Base-by-base conservation (phyloP, 306 rosid species). In the Mimosa pudica region DNA sequence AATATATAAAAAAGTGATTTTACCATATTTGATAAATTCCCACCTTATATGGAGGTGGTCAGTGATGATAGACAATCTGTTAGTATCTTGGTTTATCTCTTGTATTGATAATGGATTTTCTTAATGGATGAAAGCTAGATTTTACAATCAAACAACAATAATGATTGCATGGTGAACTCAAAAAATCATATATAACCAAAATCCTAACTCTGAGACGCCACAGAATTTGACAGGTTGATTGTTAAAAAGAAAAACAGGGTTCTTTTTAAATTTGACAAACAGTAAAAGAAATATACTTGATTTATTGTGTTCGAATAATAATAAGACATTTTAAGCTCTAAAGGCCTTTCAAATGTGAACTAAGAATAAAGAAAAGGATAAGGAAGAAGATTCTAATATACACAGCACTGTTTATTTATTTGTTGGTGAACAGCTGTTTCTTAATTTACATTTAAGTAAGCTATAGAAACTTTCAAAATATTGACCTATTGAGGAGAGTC, bases 301-400 rank as follows among this genome's bases (percentile, higher is more conserved):
- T 10, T 47, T 47, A 47, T 2, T 8, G 13, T 48, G 52, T 48
- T 2, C 0, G 52, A 48, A 48, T 4, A 48, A 4, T 48, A 48
- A 48, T 10, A 47, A 47, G 12, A 47, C 1, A 47, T 11, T 48
- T 47, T 77, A 71, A 67, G 65, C 77, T 13, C 74, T 7, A 58
- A 4, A 17, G 60, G 70, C 75, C 51, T 69, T 41, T 55, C 51
- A 47, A 41, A 70, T 65, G 57, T 46, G 49, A 46, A 24, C 57
- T 72, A 14, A n/a, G 10, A 17, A 10, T 70, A 52, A 82, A 82
- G 24, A 11, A 44, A 48, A 18, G 58, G 12, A 77, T 54, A 49
- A 32, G 46, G 18, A 80, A 30, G 33, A 49, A 77, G 69, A 68
- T 71, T 77, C 35, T 51, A 42, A 80, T 55, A 32, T 20, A 18